These are phyloP conservation scores for Amanita jacksonii DNA, from an alignment of 768 basidiomycete genomes.

Conservation along the genomic window DNA sequence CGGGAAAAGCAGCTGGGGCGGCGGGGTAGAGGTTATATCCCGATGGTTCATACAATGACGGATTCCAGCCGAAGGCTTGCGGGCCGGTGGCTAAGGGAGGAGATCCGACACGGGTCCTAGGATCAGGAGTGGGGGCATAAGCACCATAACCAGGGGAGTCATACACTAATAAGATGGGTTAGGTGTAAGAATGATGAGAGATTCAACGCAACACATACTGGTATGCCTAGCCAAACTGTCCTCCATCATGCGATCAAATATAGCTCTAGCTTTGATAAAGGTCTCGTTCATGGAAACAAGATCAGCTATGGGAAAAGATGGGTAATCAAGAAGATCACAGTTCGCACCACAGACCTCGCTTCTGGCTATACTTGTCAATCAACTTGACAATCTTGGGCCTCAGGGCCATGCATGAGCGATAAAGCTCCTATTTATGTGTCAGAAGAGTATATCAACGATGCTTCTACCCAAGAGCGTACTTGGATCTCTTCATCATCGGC, in stretches of 20 bases:
- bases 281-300: slow-evolving; percentile 92
- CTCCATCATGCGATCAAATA: slow-evolving; percentile 93
- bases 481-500: slow-evolving; percentile 88
- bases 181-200: background rate
- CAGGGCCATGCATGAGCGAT: slow-evolving; percentile 80
- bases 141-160: slow-evolving; percentile 33
- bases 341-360: slow-evolving; percentile 41
- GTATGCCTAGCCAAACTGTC: slow-evolving; percentile 73
- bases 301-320: slow-evolving; percentile 49
- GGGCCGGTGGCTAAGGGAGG: slow-evolving; percentile 10
- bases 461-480: slow-evolving; percentile 29
- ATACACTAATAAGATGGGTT: slow-evolving; percentile 46
- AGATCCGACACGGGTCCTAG: too few relatives aligned
- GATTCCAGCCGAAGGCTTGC: slow-evolving; percentile 46
- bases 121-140: slow-evolving; percentile 20
- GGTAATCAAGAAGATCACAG: too few relatives aligned
- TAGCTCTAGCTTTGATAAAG: slow-evolving; percentile 78
- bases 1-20: slow-evolving; percentile 16
- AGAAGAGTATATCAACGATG: slow-evolving; percentile 4
- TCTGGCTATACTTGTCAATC: slow-evolving; percentile 96
- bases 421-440: slow-evolving; percentile 54
- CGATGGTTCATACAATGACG: slow-evolving; percentile 32
- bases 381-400: slow-evolving; percentile 93
- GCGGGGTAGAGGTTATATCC: slow-evolving; percentile 29
- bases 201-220: slow-evolving; percentile 25